Percentiles rank a stretch among this genome's conserved stretches.
Evolutionary conservation across 1,284 basidiomycete species (phyloP).

Genomic region (Cryptococcus sp.): DNA sequence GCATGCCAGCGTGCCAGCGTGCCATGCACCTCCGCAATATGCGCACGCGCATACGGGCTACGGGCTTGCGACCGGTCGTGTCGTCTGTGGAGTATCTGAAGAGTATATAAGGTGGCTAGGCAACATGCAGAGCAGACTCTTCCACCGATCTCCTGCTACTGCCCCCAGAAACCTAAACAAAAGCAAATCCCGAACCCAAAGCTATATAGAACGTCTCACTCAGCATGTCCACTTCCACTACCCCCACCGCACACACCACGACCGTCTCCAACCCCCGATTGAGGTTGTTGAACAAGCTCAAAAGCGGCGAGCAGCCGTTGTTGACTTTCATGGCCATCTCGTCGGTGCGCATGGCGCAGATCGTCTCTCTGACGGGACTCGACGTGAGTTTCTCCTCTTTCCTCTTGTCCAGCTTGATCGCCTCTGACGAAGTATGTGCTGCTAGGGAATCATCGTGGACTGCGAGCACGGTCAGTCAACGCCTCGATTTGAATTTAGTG

Average conservation of each 20-base stretch:
- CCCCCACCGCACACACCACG: slow-evolving; percentile 35
- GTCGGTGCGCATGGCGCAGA: slow-evolving; percentile 29
- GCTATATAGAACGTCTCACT: too few species aligned
- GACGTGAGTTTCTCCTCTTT: slow-evolving; percentile 28
- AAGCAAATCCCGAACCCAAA: too few species aligned
- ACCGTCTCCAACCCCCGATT: slow-evolving; percentile 33
- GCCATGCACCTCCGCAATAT: too few species aligned
- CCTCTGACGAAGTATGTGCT: background rate
- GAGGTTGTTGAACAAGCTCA: slow-evolving; percentile 33
- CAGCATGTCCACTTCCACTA: slow-evolving; percentile 3
- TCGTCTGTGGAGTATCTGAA: too few species aligned
- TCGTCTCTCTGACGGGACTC: slow-evolving; percentile 35
- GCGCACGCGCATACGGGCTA: too few species aligned
- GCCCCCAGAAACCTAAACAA: too few species aligned
- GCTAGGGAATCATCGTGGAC: slow-evolving; percentile 31
- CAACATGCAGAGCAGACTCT: too few species aligned
- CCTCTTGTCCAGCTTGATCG: background rate
- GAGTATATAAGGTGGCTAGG: too few species aligned
- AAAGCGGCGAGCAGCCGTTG: slow-evolving; percentile 21
- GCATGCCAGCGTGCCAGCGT: too few species aligned
- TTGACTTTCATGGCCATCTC: slow-evolving; percentile 40
- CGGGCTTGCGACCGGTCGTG: too few species aligned
- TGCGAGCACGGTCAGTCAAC: slow-evolving; percentile 32
- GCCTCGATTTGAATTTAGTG: too few species aligned
- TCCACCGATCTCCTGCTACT: too few species aligned